Evolutionary conservation across 2,329 filamentous ascomycete species (phyloP).

Genomic region (Colletotrichum chrysophilum): DNA sequence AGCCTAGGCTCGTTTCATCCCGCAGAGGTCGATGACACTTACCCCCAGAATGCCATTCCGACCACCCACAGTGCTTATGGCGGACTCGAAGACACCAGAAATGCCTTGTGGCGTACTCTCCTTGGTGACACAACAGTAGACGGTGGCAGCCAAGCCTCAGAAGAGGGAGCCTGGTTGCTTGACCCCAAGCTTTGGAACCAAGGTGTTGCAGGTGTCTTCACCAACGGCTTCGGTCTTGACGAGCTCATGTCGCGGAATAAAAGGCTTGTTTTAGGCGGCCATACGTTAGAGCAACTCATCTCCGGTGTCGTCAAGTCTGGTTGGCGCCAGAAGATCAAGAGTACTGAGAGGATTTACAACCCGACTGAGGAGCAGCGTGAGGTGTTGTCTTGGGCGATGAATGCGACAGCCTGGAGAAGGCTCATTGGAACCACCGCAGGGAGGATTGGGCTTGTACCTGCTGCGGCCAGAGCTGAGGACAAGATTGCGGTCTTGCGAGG

Average conservation of each 20-base stretch:
- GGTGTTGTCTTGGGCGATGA: neutral
- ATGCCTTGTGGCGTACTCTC: neutral
- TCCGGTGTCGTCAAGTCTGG: neutral
- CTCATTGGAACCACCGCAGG: neutral
- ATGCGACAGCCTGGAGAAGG: neutral
- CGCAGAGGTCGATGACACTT: neutral
- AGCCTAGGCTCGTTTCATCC: neutral
- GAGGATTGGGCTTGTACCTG: neutral
- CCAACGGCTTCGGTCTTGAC: neutral
- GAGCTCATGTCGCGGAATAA: neutral
- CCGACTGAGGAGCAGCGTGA: neutral
- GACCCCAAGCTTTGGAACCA: neutral
- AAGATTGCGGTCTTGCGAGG: neutral
- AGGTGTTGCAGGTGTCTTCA: neutral
- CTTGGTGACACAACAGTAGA: neutral
- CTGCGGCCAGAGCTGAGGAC: neutral
- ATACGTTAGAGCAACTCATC: neutral
- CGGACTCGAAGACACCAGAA: neutral
- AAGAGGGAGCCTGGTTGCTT: neutral
- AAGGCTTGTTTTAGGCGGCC: neutral
- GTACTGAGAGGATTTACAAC: neutral
- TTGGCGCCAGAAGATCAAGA: neutral
- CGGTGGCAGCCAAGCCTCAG: neutral
- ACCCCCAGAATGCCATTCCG: neutral
- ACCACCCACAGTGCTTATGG: neutral